Base-by-base conservation (phyloP, 2,329 filamentous ascomycete genomes). In the Hymenoscyphus fraxineus region DNA sequence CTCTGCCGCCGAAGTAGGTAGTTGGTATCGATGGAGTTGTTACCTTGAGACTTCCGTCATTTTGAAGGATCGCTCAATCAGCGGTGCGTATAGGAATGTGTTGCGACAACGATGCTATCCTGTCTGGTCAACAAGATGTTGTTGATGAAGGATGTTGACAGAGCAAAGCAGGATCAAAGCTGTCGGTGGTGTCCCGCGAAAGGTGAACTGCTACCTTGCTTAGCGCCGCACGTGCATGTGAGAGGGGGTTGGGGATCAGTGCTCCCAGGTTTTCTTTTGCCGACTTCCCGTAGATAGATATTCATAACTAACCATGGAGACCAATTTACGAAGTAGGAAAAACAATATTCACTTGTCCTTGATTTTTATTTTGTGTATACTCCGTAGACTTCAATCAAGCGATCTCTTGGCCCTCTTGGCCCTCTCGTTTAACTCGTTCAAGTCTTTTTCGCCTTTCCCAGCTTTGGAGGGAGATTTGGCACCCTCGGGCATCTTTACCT, bases 21-120 rank as follows among this genome's bases (percentile, higher is more conserved):
- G 27, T 19, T 19, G 22, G 22, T 16, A 12, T 51, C 4, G 6
- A 22, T 51, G 4, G n/a, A 22, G n/a, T 22, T 22, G 22, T 51
- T 51, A 51, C 44, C 44, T 51, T 10, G 93, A 97, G 72, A 97
- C 94, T 82, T 97, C 92, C 86, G 92, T 93, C 78, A 79, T 84
- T 76, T 64, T 74, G 71, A 69, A 16, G 54, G 54, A 6, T 57
- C 44, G 44, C 44, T n/a, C 44, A 51, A 27, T 22, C 22, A 19
- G 44, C 44, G 9, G 19, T 22, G 7, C 7, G 44, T 1, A 3
- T 22, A 19, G 19, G 22, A n/a, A 19, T 22, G n/a, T 51, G 44
- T 51, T 16, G 44, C 10, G 15, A 51, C 19, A 51, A 51, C 12
- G 44, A 51, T 51, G 44, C n/a, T 51, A 22, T 22, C 44, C 44